These are phyloP conservation scores for Paraphoma sp. DNA, from an alignment of 2,329 filamentous ascomycete genomes.

Conservation along the genomic window DNA sequence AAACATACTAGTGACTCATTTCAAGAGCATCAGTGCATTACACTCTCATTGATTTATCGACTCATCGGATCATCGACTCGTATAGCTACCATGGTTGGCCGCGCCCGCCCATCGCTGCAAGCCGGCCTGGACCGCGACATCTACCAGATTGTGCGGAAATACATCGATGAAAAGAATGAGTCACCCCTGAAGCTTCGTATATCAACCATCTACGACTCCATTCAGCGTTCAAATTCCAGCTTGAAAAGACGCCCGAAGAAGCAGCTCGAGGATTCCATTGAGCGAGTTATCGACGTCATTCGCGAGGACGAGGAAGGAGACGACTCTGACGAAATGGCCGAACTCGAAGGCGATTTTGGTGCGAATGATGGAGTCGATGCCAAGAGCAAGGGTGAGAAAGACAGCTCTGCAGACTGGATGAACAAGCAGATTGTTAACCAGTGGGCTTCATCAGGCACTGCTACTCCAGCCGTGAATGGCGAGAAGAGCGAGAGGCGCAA, in stretches of 20 bases:
- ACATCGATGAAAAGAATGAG: conserved; percentile 69
- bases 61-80: not conserved
- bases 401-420: conserved; percentile 61
- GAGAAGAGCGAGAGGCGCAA: conserved; percentile 40
- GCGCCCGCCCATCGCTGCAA: conserved; percentile 41
- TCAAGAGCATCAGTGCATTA: too few species aligned
- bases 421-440: conserved; percentile 69
- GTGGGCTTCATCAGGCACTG: conserved; percentile 54
- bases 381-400: conserved; percentile 19
- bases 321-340: conserved; percentile 58
- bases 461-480: conserved; percentile 32
- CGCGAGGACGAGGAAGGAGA: conserved; percentile 65
- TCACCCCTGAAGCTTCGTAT: conserved; percentile 61
- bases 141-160: conserved; percentile 79
- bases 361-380: conserved; percentile 21
- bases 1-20: too few species aligned
- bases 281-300: conserved; percentile 77
- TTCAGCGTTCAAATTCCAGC: conserved; percentile 86
- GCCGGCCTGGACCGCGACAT: conserved; percentile 59
- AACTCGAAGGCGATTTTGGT: conserved; percentile 51
- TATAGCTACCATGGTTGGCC: conserved; percentile 30
- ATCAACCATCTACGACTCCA: conserved; percentile 73
- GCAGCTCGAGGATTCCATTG: conserved; percentile 82
- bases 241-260: conserved; percentile 83
- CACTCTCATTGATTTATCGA: too few species aligned